Conservation (phyloP, 768 basidiomycete species). For the Cystoderma amianthinum region DNA sequence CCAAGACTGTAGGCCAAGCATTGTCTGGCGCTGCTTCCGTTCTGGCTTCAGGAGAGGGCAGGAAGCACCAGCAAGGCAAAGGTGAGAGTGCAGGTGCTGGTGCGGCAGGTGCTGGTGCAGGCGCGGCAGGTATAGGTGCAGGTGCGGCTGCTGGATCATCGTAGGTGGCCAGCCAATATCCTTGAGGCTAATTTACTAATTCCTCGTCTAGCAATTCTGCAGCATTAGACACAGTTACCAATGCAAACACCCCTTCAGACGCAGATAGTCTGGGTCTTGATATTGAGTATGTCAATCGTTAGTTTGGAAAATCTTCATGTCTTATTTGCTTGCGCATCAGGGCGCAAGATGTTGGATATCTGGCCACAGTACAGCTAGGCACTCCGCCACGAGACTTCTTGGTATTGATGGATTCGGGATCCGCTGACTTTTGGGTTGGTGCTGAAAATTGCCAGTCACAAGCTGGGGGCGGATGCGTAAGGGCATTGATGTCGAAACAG, state of each 20-base stretch:
- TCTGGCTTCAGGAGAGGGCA: not conserved
- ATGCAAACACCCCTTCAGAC: conserved; percentile 26
- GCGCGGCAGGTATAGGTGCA: too few species aligned
- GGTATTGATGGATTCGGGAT: conserved; percentile 66
- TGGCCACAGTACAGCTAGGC: conserved; percentile 58
- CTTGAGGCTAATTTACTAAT: too few species aligned
- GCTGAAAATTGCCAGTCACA: conserved; percentile 42
- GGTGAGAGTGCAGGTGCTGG: not conserved
- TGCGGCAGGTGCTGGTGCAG: not conserved
- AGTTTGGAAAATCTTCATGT: not conserved
- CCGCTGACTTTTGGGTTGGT: conserved; percentile 64
- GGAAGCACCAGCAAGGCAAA: not conserved
- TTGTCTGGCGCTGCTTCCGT: not conserved
- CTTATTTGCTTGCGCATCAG: conserved; percentile 12
- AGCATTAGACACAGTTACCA: conserved; percentile 23
- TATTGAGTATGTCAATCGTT: conserved; percentile 49
- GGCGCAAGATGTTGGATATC: conserved; percentile 41
- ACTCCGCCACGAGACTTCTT: conserved; percentile 51
- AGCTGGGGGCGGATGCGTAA: conserved; percentile 33
- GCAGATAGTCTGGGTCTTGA: conserved; percentile 57
- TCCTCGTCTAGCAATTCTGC: too few species aligned
- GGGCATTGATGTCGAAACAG: conserved; percentile 6
- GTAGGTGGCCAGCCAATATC: too few species aligned
- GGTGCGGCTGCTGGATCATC: too few species aligned
- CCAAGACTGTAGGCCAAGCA: not conserved